Percentiles rank a stretch among this genome's conserved stretches.
phyloP scores from a whole-genome alignment of 345 rosid genomes.

The Ceriops zippeliana region DNA sequence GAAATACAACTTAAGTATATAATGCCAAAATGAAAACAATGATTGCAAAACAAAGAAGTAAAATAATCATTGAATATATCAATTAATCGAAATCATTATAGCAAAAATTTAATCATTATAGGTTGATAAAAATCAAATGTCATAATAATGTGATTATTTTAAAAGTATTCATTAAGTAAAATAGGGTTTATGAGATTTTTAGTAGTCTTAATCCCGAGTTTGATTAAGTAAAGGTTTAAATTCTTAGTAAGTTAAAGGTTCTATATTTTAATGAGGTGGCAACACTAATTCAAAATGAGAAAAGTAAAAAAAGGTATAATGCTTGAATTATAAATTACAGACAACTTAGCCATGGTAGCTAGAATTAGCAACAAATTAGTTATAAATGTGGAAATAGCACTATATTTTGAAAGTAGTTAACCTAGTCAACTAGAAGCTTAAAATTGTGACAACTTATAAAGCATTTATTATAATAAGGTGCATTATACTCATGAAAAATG shows the following conservation, averaged over 20 bases:
- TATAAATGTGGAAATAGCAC: no score
- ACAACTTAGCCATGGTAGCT: neutral
- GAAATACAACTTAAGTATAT: no score
- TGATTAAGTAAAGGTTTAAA: neutral
- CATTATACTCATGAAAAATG: neutral
- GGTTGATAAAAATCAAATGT: neutral
- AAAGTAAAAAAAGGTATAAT: neutral
- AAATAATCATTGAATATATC: neutral
- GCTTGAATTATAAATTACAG: neutral
- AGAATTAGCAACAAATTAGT: no score
- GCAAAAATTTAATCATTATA: neutral
- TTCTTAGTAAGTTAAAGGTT: neutral
- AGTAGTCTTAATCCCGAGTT: neutral
- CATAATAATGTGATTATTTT: no score
- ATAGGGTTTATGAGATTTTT: no score
- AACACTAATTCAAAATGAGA: neutral
- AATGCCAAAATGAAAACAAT: no score
- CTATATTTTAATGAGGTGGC: neutral
- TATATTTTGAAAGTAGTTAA: no score
- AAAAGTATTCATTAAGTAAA: no score
- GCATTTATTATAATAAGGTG: neutral
- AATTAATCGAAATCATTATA: neutral
- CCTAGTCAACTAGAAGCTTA: no score
- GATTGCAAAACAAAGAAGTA: no score
- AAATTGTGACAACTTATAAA: no score